Evolutionary conservation across 2,329 filamentous ascomycete species (phyloP).

Genomic region (Sclerotinia nivalis): DNA sequence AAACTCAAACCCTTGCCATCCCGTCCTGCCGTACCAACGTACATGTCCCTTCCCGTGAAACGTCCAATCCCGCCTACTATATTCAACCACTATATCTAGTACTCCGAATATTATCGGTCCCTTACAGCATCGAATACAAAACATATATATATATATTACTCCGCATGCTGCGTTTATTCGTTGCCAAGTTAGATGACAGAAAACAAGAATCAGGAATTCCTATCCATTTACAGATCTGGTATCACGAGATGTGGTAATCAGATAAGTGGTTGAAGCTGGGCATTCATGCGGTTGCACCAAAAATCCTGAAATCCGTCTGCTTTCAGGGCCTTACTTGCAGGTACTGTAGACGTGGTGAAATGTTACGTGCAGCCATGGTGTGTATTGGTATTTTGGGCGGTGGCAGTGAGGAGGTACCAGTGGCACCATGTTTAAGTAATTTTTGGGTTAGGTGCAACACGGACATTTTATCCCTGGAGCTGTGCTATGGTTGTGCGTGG

Average conservation of each 20-base stretch:
- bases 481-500: not conserved
- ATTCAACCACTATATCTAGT: slow-evolving; percentile 5
- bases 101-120: not conserved
- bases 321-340: not conserved
- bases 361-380: not conserved
- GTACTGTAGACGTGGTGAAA: not conserved
- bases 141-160: not conserved
- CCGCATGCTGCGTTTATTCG: not conserved
- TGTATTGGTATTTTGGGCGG: not conserved
- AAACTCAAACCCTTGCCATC: not conserved
- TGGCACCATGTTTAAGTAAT: not conserved
- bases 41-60: slow-evolving; percentile 14
- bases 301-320: not conserved
- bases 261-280: not conserved
- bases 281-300: not conserved
- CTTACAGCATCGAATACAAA: slow-evolving; percentile 10
- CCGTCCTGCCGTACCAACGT: not conserved
- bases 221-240: not conserved
- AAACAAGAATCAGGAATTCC: not conserved
- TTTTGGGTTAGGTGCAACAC: not conserved
- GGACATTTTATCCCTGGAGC: not conserved
- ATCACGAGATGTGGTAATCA: not conserved
- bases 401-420: slow-evolving; percentile 2
- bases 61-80: not conserved
- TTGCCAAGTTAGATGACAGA: not conserved